Base-by-base conservation (phyloP, 2,329 filamentous ascomycete genomes). In the Paecilomyces niveus region DNA sequence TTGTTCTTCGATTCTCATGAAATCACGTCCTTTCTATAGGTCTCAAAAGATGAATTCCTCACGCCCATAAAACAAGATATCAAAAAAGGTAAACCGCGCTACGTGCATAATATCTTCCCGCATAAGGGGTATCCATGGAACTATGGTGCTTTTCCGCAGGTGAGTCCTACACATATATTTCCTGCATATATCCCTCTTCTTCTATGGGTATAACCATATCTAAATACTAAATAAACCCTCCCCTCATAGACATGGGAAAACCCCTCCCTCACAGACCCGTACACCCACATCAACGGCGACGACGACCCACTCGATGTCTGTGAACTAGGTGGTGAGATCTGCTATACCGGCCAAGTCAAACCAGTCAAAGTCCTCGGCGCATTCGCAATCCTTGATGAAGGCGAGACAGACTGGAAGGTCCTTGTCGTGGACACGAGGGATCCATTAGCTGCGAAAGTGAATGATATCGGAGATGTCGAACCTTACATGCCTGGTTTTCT, bases 51-150 rank as follows among this genome's bases (percentile, higher is more conserved):
- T 73, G 91, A 95, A 79, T 81, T 87, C 68, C 86, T 95, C 75
- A 94, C 93, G 82, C 90, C 90, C 72, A 92, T 93, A 82, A 92
- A 93, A 85, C 91, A 95, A 82, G 91, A 95, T 77, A 85, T 85
- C 76, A 95, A 95, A 86, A 95, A 95, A 84, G 90, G 90, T 83
- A 94, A 93, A 85, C 89, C 95, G 72, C 88, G 90, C 72, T 95
- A 87, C 74, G 91, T 96, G 75, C 89, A 91, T 80, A 96, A 95
- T 86, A 95, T 91, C 86, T 96, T 96, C 84, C 91, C 91, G 68
- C 91, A 96, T 87, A 95, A 95, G 85, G 91, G 91, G 64, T 96
- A 96, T 80, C 88, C 95, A 68, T 96, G 91, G 90, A 96, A 96
- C 85, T 96, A 96, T 80, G 91, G 91, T 78, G 89, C 89, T 77